Percentiles rank a stretch among this genome's conserved stretches.
Evolutionary conservation across 108 stramenopile genomes (phyloP).

Genomic region (Cyclotella choctawhatcheeana): DNA sequence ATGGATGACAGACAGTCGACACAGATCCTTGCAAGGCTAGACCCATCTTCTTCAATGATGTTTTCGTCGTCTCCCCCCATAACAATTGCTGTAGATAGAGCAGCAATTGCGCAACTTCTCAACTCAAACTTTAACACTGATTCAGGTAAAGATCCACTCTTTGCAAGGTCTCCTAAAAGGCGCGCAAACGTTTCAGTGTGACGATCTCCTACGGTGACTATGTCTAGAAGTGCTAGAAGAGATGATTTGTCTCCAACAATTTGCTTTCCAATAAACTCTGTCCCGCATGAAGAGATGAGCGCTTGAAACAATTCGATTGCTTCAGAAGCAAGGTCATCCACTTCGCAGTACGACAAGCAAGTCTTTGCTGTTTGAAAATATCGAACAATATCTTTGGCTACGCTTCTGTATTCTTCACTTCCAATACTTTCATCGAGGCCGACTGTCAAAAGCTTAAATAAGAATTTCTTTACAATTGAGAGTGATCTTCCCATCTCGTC

Average conservation of each 20-base stretch:
- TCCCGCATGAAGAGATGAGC: conserved; percentile 48
- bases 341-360: conserved; percentile 67
- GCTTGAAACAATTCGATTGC: conserved; percentile 64
- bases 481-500: conserved; percentile 42
- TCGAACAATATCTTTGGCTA: conserved; percentile 55
- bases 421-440: conserved; percentile 50
- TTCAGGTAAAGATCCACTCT: conserved; percentile 56
- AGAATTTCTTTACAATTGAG: conserved; percentile 59
- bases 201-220: conserved; percentile 54
- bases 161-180: conserved; percentile 61
- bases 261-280: conserved; percentile 57
- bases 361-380: conserved; percentile 64
- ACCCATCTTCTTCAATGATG: conserved; percentile 57
- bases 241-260: conserved; percentile 65
- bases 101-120: conserved; percentile 67
- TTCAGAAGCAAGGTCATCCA: conserved; percentile 57
- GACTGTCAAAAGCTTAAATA: conserved; percentile 61
- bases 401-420: conserved; percentile 32
- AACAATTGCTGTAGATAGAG: conserved; percentile 72
- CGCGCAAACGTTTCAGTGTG: conserved; percentile 55
- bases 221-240: conserved; percentile 65
- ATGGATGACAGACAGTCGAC: conserved; percentile 70
- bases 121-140: conserved; percentile 65
- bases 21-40: conserved; percentile 60
- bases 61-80: conserved; percentile 50